Evolutionary conservation across 2,329 filamentous ascomycete genomes (phyloP), one percentile per base, ranked within the genome.

Genomic region (Knoxdaviesia proteae): DNA sequence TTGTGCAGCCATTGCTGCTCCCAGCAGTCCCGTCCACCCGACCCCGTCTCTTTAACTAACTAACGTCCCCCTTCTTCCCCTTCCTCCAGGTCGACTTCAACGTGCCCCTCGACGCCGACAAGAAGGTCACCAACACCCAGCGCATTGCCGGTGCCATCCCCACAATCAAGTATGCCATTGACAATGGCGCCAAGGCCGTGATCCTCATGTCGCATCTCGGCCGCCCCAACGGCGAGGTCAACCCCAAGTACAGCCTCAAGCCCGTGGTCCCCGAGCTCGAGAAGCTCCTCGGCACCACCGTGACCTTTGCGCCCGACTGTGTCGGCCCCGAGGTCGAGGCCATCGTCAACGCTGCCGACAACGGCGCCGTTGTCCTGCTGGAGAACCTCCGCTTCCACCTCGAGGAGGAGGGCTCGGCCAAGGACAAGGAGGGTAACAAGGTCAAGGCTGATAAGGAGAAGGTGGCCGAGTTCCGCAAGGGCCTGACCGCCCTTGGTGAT

Each of bases 371-470:
- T 44, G 72, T 98, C 45, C 75, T 98, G 34, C 73, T 98, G 43
- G 90, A 98, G 76, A 98, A 98, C 71, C 68, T 98, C 63, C 84
- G 90, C 52, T 98, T 96, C 75, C 90, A 98, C 64, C 73, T 84
- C 48, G 90, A 98, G 69, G 90, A 98, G 68, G 90, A 98, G 70
- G 90, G 90, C 50, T 93, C 84, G 67, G 80, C 72, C 60, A 94
- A 94, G 71, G 87, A 94, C 61, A 78, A 75, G 47, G 80, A 88
- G 42, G 90, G 88, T 56, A 94, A 94, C 67, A 98, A 98, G 74
- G 77, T 79, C 63, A 98, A 96, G 77, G 90, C 90, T 48, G 88
- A 94, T 63, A 90, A 93, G 71, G 80, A 69, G 49, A 78, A 84
- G 63, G 86, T 98, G 37, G 83, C 81, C 44, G 77, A 84, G 63